A percentile compares a stretch with the other conserved stretches of the same genome.
phyloP scores from a whole-genome alignment of 805 yeast genomes.

The Candida cerambycidarum region DNA sequence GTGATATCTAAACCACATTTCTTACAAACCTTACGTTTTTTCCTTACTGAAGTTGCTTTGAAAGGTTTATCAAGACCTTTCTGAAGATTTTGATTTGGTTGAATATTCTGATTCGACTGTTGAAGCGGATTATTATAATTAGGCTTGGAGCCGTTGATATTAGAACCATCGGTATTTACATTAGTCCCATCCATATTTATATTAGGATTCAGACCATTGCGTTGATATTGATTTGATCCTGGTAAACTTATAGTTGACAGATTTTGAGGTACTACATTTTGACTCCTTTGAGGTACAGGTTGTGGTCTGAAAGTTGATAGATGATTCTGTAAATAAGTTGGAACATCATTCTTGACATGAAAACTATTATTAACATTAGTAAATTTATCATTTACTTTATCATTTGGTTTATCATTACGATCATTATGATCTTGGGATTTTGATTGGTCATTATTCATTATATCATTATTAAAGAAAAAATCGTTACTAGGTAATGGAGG shows the following conservation, averaged over 20 bases:
- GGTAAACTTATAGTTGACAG: constrained; percentile 4
- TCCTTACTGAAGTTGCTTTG: constrained; percentile 11
- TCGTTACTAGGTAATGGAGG: constrained; percentile 16
- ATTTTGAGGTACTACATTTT: constrained; percentile 3
- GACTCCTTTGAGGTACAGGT: constrained; percentile 2
- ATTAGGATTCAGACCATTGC: constrained; percentile 7
- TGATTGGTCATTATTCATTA: constrained; percentile 8
- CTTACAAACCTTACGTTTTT: constrained; percentile 31
- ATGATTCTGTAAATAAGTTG: constrained; percentile 8
- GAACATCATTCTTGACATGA: constrained; percentile 8
- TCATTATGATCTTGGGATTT: neutral
- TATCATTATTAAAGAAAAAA: constrained; percentile 11
- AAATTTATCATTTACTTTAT: constrained; percentile 1
- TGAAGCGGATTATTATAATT: constrained; percentile 5
- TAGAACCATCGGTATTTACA: constrained; percentile 11
- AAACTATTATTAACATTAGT: constrained; percentile 6
- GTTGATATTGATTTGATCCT: neutral
- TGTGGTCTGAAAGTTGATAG: constrained; percentile 4
- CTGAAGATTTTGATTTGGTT: neutral
- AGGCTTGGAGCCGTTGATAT: too few species aligned
- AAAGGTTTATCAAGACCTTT: constrained; percentile 12
- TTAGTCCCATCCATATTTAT: constrained; percentile 11
- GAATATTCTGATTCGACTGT: constrained; percentile 7
- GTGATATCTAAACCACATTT: constrained; percentile 40
- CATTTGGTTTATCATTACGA: neutral